Percentiles rank a stretch among this genome's conserved stretches.
These are phyloP conservation scores for Mucor racemosus DNA, from an alignment of 371 early-diverging fungal genomes.

Conservation along the genomic window DNA sequence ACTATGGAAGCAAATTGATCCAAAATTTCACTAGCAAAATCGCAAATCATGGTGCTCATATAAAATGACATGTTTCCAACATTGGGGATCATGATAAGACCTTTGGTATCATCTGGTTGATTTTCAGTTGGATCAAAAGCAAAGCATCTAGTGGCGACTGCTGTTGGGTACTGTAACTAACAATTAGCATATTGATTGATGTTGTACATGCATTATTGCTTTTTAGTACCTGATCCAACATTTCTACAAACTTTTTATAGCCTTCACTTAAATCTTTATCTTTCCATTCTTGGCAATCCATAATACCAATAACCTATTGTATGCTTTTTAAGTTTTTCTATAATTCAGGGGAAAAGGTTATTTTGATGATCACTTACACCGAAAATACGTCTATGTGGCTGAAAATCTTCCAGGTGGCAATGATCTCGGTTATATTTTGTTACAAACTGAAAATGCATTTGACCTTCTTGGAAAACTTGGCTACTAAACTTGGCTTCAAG, in stretches of 20 bases:
- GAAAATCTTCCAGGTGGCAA: constrained; percentile 75
- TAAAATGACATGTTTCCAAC: constrained; percentile 82
- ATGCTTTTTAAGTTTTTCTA: background rate
- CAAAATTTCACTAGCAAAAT: constrained; percentile 74
- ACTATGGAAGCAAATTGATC: constrained; percentile 46
- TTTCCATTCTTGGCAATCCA: constrained; percentile 81
- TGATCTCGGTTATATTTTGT: constrained; percentile 71
- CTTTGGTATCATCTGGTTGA: constrained; percentile 77
- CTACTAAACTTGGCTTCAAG: constrained; percentile 31
- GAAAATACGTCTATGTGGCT: constrained; percentile 76
- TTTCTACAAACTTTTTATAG: constrained; percentile 60
- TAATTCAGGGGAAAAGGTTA: constrained; percentile 3
- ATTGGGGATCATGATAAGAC: constrained; percentile 81
- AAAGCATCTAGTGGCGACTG: constrained; percentile 76
- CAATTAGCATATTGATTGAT: background rate
- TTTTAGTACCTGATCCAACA: background rate
- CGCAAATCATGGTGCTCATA: constrained; percentile 77
- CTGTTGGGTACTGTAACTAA: constrained; percentile 67
- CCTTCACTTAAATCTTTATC: constrained; percentile 67
- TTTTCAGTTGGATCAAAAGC: constrained; percentile 83
- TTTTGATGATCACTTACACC: constrained; percentile 55
- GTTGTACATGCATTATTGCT: background rate
- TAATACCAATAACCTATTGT: constrained; percentile 75
- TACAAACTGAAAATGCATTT: constrained; percentile 78
- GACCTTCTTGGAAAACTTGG: constrained; percentile 66